These are phyloP conservation scores for Juglanconis oblonga DNA, from an alignment of 2,329 filamentous ascomycete genomes.

Conservation along the genomic window DNA sequence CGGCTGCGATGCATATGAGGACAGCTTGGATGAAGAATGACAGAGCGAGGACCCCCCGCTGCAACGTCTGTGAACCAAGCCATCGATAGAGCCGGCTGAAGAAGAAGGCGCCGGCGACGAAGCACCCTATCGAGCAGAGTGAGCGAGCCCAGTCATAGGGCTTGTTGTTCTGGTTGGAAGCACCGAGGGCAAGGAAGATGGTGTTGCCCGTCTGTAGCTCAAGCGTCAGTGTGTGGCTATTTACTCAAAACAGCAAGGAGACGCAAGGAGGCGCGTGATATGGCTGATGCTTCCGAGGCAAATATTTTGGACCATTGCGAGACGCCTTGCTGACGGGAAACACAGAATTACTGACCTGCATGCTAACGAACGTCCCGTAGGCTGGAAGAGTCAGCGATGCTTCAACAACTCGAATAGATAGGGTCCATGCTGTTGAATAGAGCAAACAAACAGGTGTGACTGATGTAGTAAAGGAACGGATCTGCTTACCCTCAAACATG, in stretches of 20 bases:
- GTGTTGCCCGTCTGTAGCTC: conserved; percentile 34
- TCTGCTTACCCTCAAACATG: conserved; percentile 21
- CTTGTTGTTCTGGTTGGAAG: conserved; percentile 35
- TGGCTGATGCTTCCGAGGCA: no score
- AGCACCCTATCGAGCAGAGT: conserved; percentile 40
- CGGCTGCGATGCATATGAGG: conserved; percentile 10
- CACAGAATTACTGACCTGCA: conserved; percentile 24
- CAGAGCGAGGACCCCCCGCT: conserved; percentile 8
- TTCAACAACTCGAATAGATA: neutral
- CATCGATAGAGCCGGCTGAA: conserved; percentile 34
- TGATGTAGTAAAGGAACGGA: neutral
- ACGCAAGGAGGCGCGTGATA: neutral
- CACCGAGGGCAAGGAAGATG: conserved; percentile 39
- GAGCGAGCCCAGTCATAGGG: conserved; percentile 42
- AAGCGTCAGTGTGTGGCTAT: neutral
- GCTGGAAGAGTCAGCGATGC: conserved; percentile 23
- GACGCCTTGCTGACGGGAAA: neutral
- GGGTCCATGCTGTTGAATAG: neutral
- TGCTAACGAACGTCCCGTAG: conserved; percentile 41
- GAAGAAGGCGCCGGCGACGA: conserved; percentile 36
- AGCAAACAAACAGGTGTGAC: neutral
- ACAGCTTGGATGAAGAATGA: conserved; percentile 15
- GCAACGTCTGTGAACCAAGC: conserved; percentile 1
- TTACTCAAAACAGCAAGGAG: neutral
- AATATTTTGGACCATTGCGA: no score